Evolutionary conservation across 2,329 filamentous ascomycete species (phyloP), one percentile per base, ranked within the genome.

Genomic region (Ophiostoma populinum): DNA sequence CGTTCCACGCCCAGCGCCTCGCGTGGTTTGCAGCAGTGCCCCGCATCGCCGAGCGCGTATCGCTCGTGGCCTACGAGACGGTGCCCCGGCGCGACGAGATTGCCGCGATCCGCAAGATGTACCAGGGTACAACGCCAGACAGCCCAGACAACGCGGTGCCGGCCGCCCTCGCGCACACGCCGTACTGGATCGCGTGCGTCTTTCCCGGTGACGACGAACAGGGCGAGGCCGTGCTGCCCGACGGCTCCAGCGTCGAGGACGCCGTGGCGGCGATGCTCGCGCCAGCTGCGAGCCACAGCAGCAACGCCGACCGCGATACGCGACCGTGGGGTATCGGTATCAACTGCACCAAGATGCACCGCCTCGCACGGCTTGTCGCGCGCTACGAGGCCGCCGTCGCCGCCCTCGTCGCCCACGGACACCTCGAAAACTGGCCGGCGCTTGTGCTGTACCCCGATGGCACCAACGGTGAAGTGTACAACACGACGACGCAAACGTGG

Each of bases 301-400:
- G n/a, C n/a, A n/a, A n/a, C n/a, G n/a, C n/a, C n/a, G n/a, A n/a
- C n/a, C n/a, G n/a, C n/a, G n/a, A n/a, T n/a, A n/a, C n/a, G n/a
- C n/a, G n/a, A n/a, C 27, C 27, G 7, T 29, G 27, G 27, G 27
- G 27, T 17, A 29, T 29, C n/a, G 27, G 27, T 12, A 29, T 29
- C 10, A 29, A 29, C 16, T 29, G 27, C 15, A 29, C 27, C 10
- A 29, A 29, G 16, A 29, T 29, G 12, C 11, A 17, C 4, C 27
- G 27, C 8, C 27, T 29, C 16, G 16, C 17, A 17, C 3, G 16
- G 16, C 27, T 29, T 29, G 27, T 29, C 10, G 27, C 27, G 19
- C 27, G 19, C 16, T 29, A 29, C 16, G n/a, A 29, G 16, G 6
- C 27, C 27, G 27, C 27, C 16, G 27, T 29, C 10, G 19, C 17